Evolutionary conservation across 2,329 filamentous ascomycete genomes (phyloP).

Genomic region (Scedosporium dehoogii): DNA sequence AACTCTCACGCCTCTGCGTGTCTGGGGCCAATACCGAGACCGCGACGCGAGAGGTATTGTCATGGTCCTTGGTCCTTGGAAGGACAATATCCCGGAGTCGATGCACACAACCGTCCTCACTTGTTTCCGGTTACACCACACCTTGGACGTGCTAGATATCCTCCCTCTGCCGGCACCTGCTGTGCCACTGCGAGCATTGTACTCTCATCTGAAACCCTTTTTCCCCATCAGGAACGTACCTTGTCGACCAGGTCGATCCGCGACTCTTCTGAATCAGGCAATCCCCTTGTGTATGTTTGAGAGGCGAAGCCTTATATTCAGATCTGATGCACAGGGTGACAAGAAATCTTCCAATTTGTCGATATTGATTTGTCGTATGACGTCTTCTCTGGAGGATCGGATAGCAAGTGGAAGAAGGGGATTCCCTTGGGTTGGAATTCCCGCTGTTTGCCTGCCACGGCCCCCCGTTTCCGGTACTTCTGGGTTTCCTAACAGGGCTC

Average conservation of each 20-base stretch:
- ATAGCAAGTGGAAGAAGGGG: background rate
- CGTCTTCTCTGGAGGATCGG: background rate
- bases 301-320: background rate
- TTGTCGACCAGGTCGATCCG: background rate
- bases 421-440: background rate
- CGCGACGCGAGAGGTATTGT: background rate
- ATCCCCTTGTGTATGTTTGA: background rate
- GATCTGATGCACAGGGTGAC: background rate
- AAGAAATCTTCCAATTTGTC: background rate
- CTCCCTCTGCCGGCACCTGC: background rate
- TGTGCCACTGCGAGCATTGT: conserved; percentile 1
- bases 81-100: conserved; percentile 3
- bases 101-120: conserved; percentile 1
- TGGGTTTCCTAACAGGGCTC: background rate
- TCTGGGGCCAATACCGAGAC: background rate
- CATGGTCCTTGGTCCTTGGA: background rate
- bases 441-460: background rate
- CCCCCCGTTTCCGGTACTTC: background rate
- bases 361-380: background rate
- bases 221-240: background rate
- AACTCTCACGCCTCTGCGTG: background rate
- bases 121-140: background rate
- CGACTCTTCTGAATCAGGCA: background rate
- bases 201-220: conserved; percentile 3
- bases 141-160: background rate